Percentiles rank a stretch among this genome's conserved stretches.
Conservation (phyloP, 2,329 filamentous ascomycete species). For the Colletotrichum agaves region DNA sequence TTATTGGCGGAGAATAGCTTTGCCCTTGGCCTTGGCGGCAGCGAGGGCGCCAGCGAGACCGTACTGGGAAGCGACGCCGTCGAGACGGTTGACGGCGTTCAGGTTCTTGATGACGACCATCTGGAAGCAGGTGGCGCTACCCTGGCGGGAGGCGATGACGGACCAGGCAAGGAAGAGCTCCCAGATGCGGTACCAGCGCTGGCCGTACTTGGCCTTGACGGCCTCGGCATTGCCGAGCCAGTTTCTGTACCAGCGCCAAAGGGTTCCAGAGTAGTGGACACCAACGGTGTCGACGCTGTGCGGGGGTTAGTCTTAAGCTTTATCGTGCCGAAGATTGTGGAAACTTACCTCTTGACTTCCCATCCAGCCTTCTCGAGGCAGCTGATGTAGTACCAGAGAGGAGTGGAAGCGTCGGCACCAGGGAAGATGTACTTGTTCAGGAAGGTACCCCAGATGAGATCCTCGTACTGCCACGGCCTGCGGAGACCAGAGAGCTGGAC, state of each 20-base stretch:
- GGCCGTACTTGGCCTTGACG: slow-evolving; percentile 93
- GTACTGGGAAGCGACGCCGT: slow-evolving; percentile 77
- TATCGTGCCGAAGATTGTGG: neutral
- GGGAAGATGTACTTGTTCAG: slow-evolving; percentile 99
- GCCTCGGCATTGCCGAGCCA: slow-evolving; percentile 95
- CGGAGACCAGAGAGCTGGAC: slow-evolving; percentile 94
- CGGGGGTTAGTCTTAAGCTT: neutral
- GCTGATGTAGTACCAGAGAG: slow-evolving; percentile 87
- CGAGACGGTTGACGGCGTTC: slow-evolving; percentile 84
- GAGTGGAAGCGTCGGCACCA: slow-evolving; percentile 93
- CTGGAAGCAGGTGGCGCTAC: slow-evolving; percentile 86
- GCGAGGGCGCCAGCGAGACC: slow-evolving; percentile 71
- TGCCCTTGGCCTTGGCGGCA: slow-evolving; percentile 47
- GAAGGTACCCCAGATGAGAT: slow-evolving; percentile 97
- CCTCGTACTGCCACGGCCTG: slow-evolving; percentile 97
- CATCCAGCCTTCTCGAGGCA: slow-evolving; percentile 84
- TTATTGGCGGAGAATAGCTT: slow-evolving; percentile 20
- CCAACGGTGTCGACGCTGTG: slow-evolving; percentile 84
- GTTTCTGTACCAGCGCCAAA: slow-evolving; percentile 99
- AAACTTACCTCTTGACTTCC: slow-evolving; percentile 77
- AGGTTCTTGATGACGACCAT: slow-evolving; percentile 90
- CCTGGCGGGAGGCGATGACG: slow-evolving; percentile 85
- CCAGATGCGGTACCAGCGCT: slow-evolving; percentile 96
- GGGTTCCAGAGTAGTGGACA: slow-evolving; percentile 94
- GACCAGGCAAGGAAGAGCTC: slow-evolving; percentile 90